Base-by-base conservation (phyloP, 345 rosid genomes). In the Psidium guajava region DNA sequence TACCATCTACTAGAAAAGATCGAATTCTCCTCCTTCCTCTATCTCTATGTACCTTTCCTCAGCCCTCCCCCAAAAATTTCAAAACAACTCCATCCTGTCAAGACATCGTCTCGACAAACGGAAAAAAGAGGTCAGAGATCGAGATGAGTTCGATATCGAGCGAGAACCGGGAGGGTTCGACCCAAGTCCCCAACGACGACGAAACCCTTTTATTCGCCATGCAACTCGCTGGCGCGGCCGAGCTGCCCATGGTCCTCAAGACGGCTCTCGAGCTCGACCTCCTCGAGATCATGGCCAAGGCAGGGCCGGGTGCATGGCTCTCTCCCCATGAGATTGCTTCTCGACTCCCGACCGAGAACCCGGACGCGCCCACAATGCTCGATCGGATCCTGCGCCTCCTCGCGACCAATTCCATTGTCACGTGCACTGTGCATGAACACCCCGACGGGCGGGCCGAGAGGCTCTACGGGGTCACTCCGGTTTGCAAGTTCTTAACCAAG, bases 351-450 rank as follows among this genome's bases (percentile, higher is more conserved):
- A 84, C 90, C 25, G 83, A 69, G 47, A 91, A 91, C 85, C 90
- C 88, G 0, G 89, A 88, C 0, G 91, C 90, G 0, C 81, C 91
- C 12, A 81, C 50, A 3, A 81, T 87, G 85, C 36, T 91, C 18
- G 92, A 91, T 52, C 89, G 92, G 4, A 87, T 91, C 51, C 12
- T 89, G 81, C 83, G 91, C 40, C 89, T 89, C 22, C 86, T 91
- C n/a, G 88, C 91, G 1, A 64, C 90, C 83, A 84, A 89, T 85
- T 80, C 86, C 5, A 42, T 91, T 4, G 61, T 91, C 42, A 81
- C 58, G 52, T 91, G 85, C 89, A 84, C 89, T 25, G 27, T 88
- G 21, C 61, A 27, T 6, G 81, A 73, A 11, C 85, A 42, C 28
- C 85, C 86, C 1, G 89, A 86, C 47, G 91, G 89, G 11, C 81